Conservation (phyloP, 495 filamentous ascomycete species). For the Trichoderma reesei region DNA sequence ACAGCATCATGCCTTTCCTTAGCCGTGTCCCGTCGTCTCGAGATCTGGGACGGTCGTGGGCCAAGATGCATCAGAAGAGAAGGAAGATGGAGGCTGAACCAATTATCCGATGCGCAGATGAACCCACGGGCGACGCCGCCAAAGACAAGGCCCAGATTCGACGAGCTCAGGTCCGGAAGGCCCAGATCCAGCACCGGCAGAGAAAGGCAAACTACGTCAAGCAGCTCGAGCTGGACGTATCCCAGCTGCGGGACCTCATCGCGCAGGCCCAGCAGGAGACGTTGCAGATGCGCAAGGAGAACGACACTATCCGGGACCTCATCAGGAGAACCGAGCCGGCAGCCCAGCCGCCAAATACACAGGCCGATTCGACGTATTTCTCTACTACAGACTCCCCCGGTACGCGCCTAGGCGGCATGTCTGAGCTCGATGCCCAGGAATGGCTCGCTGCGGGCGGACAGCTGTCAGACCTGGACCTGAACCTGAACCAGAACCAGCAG, state of each 20-base stretch:
- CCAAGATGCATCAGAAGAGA: not conserved
- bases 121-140: not conserved
- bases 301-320: constrained; percentile 21
- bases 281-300: constrained; percentile 26
- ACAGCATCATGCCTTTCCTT: not conserved
- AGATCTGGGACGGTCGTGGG: not conserved
- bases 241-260: constrained; percentile 35
- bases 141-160: constrained; percentile 27
- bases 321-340: not conserved
- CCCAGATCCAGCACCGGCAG: constrained; percentile 43
- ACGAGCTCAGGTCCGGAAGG: constrained; percentile 39
- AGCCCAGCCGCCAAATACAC: not conserved
- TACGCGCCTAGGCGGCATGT: not conserved
- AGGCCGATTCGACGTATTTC: constrained; percentile 1
- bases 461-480: not conserved
- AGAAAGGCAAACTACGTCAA: constrained; percentile 43
- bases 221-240: constrained; percentile 39
- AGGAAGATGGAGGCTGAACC: not conserved
- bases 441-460: not conserved
- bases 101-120: not conserved
- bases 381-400: not conserved
- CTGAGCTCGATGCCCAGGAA: not conserved
- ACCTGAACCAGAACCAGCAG: too few relatives aligned
- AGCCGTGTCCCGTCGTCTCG: not conserved
- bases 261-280: constrained; percentile 23